Base-by-base conservation (phyloP, 2,329 filamentous ascomycete genomes). In the Xylariaceae sp. region DNA sequence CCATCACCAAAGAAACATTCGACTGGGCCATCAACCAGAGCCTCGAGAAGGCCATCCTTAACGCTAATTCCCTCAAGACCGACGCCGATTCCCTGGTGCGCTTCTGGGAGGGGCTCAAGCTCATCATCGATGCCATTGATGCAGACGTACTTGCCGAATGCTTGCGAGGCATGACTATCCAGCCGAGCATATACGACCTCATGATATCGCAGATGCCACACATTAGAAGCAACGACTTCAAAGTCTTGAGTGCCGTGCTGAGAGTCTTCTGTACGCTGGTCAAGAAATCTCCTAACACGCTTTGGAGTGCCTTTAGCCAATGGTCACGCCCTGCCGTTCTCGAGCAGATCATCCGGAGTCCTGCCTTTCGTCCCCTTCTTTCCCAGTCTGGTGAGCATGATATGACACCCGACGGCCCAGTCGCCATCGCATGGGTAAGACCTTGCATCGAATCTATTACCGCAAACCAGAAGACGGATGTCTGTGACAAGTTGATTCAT, bases 241-340 rank as follows among this genome's bases (percentile, higher is more conserved):
- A 28, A 28, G 82, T 88, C 18, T 76, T 96, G 53, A 76, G 84
- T 12, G 79, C 86, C 52, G 76, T 94, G 14, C 77, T 96, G 42
- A 82, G 84, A 50, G 84, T 86, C 1, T 80, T 96, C 55, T 83
- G 82, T 42, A 76, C 76, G 12, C 78, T 97, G 14, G 75, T 97
- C 47, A 81, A 86, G 58, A 91, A 89, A 61, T 87, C 89, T 0
- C 81, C 90, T 0, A 81, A 81, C 49, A 88, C 89, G 42, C 94
- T 97, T 62, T 97, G 93, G 93, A 87, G 90, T 62, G 87, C 90
- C 1, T 87, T 96, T 72, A 86, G 88, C 46, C 83, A 90, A 31
- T 89, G 93, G 46, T 87, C 89, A 1, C 87, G 90, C 3, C 85
- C 86, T 40, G 84, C 87, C 33, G 83, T 97, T 44, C 83, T 90